phyloP scores from a whole-genome alignment of 2,329 filamentous ascomycete genomes.

The Rhinocladiella mackenziei region DNA sequence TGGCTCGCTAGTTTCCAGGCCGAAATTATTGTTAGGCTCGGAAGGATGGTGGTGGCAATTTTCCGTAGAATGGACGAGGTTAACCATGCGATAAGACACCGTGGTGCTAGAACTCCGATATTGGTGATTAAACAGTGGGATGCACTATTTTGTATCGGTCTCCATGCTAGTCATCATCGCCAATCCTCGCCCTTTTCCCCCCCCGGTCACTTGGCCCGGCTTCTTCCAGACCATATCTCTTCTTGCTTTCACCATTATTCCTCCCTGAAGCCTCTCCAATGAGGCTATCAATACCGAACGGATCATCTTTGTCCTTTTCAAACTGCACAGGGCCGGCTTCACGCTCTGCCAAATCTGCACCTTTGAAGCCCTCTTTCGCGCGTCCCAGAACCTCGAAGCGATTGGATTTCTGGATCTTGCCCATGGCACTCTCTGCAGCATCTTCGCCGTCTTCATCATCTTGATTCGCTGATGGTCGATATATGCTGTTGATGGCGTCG shows the following conservation, averaged over 20 bases:
- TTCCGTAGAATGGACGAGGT: no score
- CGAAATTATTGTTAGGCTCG: no score
- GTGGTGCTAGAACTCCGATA: no score
- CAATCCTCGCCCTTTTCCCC: slow-evolving; percentile 71
- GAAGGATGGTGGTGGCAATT: no score
- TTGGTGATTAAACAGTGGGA: not conserved
- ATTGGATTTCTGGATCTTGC: slow-evolving; percentile 77
- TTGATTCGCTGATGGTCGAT: slow-evolving; percentile 69
- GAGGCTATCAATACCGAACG: slow-evolving; percentile 93
- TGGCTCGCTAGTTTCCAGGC: no score
- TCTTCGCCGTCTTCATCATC: slow-evolving; percentile 66
- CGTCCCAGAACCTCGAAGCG: slow-evolving; percentile 85
- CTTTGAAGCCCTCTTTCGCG: slow-evolving; percentile 81
- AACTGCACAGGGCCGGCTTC: slow-evolving; percentile 94
- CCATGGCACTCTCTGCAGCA: slow-evolving; percentile 76
- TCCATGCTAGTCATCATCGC: slow-evolving; percentile 56
- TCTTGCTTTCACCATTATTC: slow-evolving; percentile 55
- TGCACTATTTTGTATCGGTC: not conserved
- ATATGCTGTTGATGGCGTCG: slow-evolving; percentile 91
- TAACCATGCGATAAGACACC: no score
- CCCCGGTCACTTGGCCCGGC: slow-evolving; percentile 39
- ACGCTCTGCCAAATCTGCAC: slow-evolving; percentile 66
- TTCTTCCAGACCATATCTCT: slow-evolving; percentile 69
- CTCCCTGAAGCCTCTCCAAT: slow-evolving; percentile 63
- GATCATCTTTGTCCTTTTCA: slow-evolving; percentile 81